A percentile compares a stretch with the other conserved stretches of the same genome.
These are phyloP conservation scores for Fusarium xylarioides DNA, from an alignment of 2,329 filamentous ascomycete species.

Conservation along the genomic window DNA sequence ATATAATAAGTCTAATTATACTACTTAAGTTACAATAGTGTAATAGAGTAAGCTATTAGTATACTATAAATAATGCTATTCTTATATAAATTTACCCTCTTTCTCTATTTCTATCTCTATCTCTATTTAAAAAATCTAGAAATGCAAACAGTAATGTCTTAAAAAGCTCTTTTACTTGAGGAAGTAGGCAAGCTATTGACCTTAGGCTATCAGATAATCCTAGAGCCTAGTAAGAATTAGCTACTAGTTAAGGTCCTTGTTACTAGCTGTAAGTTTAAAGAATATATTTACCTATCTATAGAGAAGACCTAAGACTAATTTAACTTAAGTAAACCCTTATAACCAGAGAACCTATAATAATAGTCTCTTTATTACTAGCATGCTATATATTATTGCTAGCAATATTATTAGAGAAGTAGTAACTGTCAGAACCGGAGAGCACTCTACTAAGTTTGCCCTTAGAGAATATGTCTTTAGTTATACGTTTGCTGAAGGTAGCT, in stretches of 20 bases:
- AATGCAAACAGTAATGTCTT: not conserved
- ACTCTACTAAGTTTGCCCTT: not conserved
- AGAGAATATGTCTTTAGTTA: not conserved
- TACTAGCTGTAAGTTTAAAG: not conserved
- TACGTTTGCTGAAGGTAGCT: not conserved
- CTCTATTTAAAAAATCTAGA: not conserved
- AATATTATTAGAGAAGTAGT: not conserved
- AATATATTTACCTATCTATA: rapidly evolving
- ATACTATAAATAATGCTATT: no score
- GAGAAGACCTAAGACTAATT: not conserved
- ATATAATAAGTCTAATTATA: not conserved
- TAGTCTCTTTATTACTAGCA: not conserved
- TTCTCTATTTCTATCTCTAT: not conserved
- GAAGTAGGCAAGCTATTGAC: not conserved
- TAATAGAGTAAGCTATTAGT: not conserved
- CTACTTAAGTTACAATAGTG: not conserved
- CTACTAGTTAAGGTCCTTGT: not conserved
- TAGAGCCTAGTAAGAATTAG: not conserved
- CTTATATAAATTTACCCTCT: not conserved
- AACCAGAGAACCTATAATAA: not conserved
- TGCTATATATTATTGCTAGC: not conserved
- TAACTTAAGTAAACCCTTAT: not conserved
- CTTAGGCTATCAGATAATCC: not conserved
- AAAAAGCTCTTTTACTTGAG: not conserved
- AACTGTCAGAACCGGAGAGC: not conserved